Percentiles rank a stretch among this genome's conserved stretches.
Conservation (phyloP, 2,329 filamentous ascomycete species). For the Mycocentrospora acerina region DNA sequence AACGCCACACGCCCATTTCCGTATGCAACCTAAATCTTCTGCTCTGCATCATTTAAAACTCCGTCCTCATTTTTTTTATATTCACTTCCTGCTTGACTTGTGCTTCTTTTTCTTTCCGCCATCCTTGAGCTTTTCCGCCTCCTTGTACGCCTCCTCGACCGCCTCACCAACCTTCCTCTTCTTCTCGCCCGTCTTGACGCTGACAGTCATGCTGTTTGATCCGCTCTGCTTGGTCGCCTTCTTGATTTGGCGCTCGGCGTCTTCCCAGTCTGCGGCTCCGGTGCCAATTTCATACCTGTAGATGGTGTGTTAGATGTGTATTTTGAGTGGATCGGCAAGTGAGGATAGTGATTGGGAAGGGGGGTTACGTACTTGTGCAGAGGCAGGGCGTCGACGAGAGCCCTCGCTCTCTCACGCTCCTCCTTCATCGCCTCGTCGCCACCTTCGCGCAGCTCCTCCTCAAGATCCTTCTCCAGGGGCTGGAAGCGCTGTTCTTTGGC, state of each 20-base stretch:
- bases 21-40: slow-evolving; percentile 3
- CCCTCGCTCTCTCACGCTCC: slow-evolving; percentile 77
- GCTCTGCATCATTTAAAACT: not conserved
- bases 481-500: slow-evolving; percentile 64
- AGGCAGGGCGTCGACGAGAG: slow-evolving; percentile 86
- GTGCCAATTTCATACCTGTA: slow-evolving; percentile 49
- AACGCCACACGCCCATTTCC: slow-evolving; percentile 8
- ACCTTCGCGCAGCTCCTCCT: slow-evolving; percentile 82
- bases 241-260: slow-evolving; percentile 72
- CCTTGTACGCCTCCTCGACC: slow-evolving; percentile 50
- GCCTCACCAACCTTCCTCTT: slow-evolving; percentile 72
- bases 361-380: slow-evolving; percentile 70
- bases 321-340: too few species aligned
- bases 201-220: slow-evolving; percentile 66
- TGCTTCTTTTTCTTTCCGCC: slow-evolving; percentile 39
- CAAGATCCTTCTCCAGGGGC: slow-evolving; percentile 69
- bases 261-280: slow-evolving; percentile 56
- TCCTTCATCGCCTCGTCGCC: slow-evolving; percentile 66
- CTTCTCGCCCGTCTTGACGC: slow-evolving; percentile 73
- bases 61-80: not conserved
- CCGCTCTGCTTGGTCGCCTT: slow-evolving; percentile 51
- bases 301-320: slow-evolving; percentile 2
- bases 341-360: not conserved
- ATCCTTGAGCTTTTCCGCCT: slow-evolving; percentile 39
- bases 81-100: slow-evolving; percentile 18